phyloP scores from a whole-genome alignment of 768 basidiomycete species.

The Russula sp. region DNA sequence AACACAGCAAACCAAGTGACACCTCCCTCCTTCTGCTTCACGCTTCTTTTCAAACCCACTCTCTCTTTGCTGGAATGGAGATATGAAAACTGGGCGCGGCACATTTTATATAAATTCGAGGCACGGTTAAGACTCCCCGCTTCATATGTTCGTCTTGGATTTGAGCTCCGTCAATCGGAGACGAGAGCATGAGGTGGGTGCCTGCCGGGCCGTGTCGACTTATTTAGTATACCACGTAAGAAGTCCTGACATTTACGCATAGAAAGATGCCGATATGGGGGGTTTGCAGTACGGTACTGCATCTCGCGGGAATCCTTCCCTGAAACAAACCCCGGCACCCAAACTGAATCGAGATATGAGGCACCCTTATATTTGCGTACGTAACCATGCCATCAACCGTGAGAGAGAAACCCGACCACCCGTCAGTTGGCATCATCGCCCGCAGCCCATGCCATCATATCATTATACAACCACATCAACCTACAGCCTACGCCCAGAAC shows the following conservation, averaged over 20 bases:
- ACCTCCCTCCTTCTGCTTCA: neutral
- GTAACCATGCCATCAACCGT: neutral
- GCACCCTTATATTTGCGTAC: neutral
- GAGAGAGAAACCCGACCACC: too few species aligned
- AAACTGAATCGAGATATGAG: neutral
- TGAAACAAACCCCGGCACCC: neutral
- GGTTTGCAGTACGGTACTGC: neutral
- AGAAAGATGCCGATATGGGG: neutral
- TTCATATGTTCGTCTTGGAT: neutral
- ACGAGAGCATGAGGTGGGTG: neutral
- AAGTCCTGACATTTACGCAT: neutral
- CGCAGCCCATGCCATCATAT: too few species aligned
- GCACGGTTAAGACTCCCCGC: neutral
- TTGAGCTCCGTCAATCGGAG: neutral
- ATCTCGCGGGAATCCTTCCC: neutral
- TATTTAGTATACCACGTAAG: neutral
- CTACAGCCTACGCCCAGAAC: neutral
- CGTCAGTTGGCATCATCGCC: too few species aligned
- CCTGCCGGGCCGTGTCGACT: constrained; percentile 1
- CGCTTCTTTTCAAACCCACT: neutral
- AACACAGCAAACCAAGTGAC: neutral
- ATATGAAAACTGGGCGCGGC: too few species aligned
- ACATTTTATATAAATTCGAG: too few species aligned
- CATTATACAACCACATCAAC: neutral
- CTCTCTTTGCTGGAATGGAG: too few species aligned